Evolutionary conservation across 768 basidiomycete genomes (phyloP).

Genomic region (Flagelloscypha sp.): DNA sequence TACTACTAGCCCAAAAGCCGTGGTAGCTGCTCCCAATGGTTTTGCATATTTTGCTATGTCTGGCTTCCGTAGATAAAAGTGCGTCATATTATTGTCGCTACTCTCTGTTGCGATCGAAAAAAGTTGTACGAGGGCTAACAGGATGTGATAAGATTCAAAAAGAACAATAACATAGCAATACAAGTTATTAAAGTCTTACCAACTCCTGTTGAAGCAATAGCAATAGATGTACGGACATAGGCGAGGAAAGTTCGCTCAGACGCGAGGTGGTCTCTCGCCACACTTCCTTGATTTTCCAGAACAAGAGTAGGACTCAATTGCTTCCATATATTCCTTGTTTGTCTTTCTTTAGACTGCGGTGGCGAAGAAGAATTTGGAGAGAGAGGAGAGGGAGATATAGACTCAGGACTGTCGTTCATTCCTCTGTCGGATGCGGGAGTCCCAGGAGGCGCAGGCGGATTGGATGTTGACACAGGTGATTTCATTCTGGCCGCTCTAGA

Average conservation of each 20-base stretch:
- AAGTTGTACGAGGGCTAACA: slow-evolving; percentile 37
- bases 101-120: slow-evolving; percentile 29
- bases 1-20: slow-evolving; percentile 26
- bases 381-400: no score
- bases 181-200: slow-evolving; percentile 28
- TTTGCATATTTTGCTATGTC: slow-evolving; percentile 20
- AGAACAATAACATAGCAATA: neutral
- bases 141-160: neutral
- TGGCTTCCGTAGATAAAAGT: slow-evolving; percentile 11
- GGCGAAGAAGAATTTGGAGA: no score
- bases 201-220: slow-evolving; percentile 42
- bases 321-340: no score
- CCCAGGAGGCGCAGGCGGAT: no score
- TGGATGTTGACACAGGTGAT: no score
- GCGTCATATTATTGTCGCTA: slow-evolving; percentile 4
- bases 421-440: no score
- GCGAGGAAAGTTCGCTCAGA: slow-evolving; percentile 44
- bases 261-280: slow-evolving; percentile 46
- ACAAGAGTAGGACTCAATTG: slow-evolving; percentile 20
- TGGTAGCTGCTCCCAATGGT: slow-evolving; percentile 36
- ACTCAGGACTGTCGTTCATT: no score
- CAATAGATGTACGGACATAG: slow-evolving; percentile 41
- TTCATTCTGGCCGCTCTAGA: no score
- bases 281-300: slow-evolving; percentile 39
- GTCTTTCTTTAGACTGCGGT: no score